Percentiles rank a stretch among this genome's conserved stretches.
Evolutionary conservation across 345 rosid genomes (phyloP).

Genomic region (Lepidium sativum): DNA sequence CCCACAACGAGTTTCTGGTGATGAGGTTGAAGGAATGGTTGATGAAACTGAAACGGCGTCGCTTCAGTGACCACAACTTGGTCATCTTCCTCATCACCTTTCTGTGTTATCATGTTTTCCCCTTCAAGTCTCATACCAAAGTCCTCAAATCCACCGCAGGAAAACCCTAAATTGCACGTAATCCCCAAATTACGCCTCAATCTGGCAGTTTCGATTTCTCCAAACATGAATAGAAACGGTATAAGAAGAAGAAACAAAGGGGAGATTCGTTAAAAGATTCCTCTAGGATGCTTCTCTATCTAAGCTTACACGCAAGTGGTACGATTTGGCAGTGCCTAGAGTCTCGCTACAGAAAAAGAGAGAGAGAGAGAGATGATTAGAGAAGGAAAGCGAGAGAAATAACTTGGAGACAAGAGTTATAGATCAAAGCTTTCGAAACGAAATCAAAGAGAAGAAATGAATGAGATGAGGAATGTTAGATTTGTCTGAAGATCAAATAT

Average conservation of each 20-base stretch:
- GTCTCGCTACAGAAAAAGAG: not conserved
- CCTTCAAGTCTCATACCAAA: slow-evolving; percentile 42
- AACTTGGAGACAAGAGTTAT: not conserved
- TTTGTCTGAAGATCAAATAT: slow-evolving; percentile 9
- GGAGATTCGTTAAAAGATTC: slow-evolving; percentile 22
- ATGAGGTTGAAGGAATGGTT: slow-evolving; percentile 18
- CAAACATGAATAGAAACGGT: slow-evolving; percentile 12
- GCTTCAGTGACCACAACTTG: slow-evolving; percentile 2
- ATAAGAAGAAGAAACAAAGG: not conserved
- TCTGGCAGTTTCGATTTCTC: slow-evolving; percentile 23
- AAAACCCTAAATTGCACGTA: slow-evolving; percentile 28
- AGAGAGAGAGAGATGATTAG: no score
- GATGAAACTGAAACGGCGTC: slow-evolving; percentile 8
- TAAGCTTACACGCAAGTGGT: not conserved
- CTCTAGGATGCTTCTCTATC: slow-evolving; percentile 17
- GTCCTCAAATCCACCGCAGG: slow-evolving; percentile 22
- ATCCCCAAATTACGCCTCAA: slow-evolving; percentile 29
- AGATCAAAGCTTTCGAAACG: not conserved
- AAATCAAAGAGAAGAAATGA: not conserved
- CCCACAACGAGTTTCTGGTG: slow-evolving; percentile 55
- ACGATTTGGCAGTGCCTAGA: not conserved
- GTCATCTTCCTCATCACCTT: slow-evolving; percentile 15
- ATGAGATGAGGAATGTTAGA: slow-evolving; percentile 12
- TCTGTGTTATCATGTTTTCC: slow-evolving; percentile 29
- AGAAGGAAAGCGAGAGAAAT: slow-evolving; percentile 2